A percentile compares a stretch with the other conserved stretches of the same genome.
phyloP scores from a whole-genome alignment of 116 monocot species.

The Zostera marina region DNA sequence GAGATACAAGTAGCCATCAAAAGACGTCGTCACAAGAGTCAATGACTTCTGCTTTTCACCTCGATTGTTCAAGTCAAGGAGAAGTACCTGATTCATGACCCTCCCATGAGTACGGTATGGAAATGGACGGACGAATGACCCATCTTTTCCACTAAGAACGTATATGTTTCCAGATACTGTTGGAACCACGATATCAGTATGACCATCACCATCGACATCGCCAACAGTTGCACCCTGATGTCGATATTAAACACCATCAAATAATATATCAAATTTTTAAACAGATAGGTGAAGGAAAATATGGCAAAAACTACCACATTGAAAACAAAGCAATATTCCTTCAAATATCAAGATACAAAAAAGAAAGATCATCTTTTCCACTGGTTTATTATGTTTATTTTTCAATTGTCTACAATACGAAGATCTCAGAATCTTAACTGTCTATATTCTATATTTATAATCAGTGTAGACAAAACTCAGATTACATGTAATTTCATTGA shows the following conservation, averaged over 20 bases:
- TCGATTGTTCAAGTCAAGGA: constrained; percentile 60
- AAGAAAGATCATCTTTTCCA: too few species aligned
- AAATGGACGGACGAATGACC: constrained; percentile 60
- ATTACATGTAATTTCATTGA: too few species aligned
- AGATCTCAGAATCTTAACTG: too few species aligned
- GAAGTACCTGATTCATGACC: constrained; percentile 79
- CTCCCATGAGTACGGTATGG: constrained; percentile 83
- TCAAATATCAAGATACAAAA: too few species aligned
- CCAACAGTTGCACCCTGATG: constrained; percentile 81
- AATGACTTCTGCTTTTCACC: constrained; percentile 56
- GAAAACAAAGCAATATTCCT: neutral
- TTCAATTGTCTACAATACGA: too few species aligned
- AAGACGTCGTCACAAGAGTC: constrained; percentile 79
- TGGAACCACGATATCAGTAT: constrained; percentile 76
- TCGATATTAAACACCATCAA: neutral
- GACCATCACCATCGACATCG: constrained; percentile 94
- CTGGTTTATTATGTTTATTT: too few species aligned
- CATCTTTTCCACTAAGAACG: constrained; percentile 91
- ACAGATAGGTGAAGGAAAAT: neutral
- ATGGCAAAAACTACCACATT: neutral
- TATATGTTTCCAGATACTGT: constrained; percentile 90
- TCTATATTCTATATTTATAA: too few species aligned
- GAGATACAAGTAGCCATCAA: constrained; percentile 94
- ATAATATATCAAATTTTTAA: neutral
- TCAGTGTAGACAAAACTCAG: too few species aligned